These are phyloP conservation scores for Panellus pusillus DNA, from an alignment of 768 basidiomycete genomes.

Conservation along the genomic window DNA sequence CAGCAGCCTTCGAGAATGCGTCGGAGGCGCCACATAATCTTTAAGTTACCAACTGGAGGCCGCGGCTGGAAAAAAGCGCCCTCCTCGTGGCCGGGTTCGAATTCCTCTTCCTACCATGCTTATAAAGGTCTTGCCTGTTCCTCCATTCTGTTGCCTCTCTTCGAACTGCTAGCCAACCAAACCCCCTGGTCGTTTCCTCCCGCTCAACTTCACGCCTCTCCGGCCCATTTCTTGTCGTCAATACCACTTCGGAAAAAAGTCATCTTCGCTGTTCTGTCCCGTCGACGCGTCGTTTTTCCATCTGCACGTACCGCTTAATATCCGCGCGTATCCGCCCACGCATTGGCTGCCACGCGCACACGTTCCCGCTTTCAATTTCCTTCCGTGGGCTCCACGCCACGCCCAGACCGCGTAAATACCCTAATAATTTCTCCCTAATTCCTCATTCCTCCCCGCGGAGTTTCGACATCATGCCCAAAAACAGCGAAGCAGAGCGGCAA, in stretches of 20 bases:
- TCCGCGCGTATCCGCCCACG: neutral
- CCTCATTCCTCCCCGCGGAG: neutral
- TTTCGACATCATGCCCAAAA: conserved; percentile 1
- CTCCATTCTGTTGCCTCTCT: neutral
- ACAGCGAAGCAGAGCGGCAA: conserved; percentile 30
- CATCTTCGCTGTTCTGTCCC: neutral
- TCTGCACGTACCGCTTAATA: neutral
- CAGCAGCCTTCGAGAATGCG: conserved; percentile 44
- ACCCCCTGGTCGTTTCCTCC: conserved; percentile 29
- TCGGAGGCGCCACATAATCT: conserved; percentile 39
- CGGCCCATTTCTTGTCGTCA: no score
- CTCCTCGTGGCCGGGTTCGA: conserved; percentile 70
- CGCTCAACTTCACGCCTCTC: neutral
- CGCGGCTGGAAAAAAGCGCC: conserved; percentile 36
- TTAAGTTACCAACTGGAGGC: conserved; percentile 48
- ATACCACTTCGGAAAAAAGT: neutral
- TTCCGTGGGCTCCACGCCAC: no score
- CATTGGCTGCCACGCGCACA: neutral
- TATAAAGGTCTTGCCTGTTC: neutral
- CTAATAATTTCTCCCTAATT: conserved; percentile 1
- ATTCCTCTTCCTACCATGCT: conserved; percentile 63
- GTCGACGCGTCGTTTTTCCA: neutral
- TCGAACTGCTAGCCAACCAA: neutral
- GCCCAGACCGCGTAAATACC: neutral
- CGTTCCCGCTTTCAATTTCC: neutral